A percentile compares a stretch with the other conserved stretches of the same genome.
phyloP scores from a whole-genome alignment of 164 flowering plant genomes.

The Annona squamosa region DNA sequence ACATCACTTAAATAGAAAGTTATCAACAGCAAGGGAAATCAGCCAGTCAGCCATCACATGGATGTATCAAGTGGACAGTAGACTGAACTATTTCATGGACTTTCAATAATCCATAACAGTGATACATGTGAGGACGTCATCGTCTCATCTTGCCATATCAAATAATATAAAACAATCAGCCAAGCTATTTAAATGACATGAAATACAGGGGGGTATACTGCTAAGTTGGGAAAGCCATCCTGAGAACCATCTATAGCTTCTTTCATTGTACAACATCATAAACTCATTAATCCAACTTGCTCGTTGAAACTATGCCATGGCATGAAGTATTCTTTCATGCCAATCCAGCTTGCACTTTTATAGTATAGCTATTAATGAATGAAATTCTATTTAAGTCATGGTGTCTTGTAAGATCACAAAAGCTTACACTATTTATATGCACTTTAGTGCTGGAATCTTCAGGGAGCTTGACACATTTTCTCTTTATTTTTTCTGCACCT shows the following conservation, averaged over 20 bases:
- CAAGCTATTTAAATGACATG: background rate
- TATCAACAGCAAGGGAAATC: too few relatives aligned
- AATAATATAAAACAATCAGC: too few relatives aligned
- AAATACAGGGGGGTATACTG: background rate
- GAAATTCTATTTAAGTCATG: background rate
- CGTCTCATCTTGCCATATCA: too few relatives aligned
- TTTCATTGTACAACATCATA: background rate
- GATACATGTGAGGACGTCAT: too few relatives aligned
- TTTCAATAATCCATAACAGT: too few relatives aligned
- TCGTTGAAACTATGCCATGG: background rate
- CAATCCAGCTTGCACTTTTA: background rate
- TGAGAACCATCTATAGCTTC: background rate
- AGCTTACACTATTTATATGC: slow-evolving; percentile 33
- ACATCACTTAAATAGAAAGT: too few relatives aligned
- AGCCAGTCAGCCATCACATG: too few relatives aligned
- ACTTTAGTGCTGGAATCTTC: slow-evolving; percentile 11
- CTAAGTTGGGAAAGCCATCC: background rate
- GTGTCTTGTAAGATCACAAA: background rate
- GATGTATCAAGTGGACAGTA: too few relatives aligned
- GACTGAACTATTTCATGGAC: too few relatives aligned
- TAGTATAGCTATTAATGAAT: background rate
- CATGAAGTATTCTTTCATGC: background rate
- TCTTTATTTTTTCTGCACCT: slow-evolving; percentile 59
- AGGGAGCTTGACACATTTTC: slow-evolving; percentile 12
- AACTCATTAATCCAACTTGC: background rate